Base-by-base conservation (phyloP, 805 yeast genomes). In the Spathaspora gorwiae region DNA sequence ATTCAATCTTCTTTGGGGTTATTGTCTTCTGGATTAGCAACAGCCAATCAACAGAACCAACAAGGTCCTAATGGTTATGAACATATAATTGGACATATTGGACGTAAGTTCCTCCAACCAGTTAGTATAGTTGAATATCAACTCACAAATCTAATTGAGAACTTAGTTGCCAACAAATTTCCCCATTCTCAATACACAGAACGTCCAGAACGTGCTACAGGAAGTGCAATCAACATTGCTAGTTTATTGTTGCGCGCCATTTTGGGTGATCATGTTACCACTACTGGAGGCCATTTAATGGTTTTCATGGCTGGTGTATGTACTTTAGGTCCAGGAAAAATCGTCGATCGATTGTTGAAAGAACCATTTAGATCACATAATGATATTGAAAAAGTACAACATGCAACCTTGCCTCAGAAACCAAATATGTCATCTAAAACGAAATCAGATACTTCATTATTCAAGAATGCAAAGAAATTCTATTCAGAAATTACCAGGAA, bases 301-400 rank as follows among this genome's bases (percentile, higher is more conserved):
- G 59, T 76, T 24, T 82, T 82, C 54, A 56, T 77, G 5, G 85
- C 81, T 27, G 88, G 88, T 1, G 81, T 84, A 6, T 78, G 84
- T 52, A 83, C 87, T 0, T 64, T 65, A 48, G 87, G 87, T 1
- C 84, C 85, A 2, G 89, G 88, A 2, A 56, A 65, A 34, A 77
- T 83, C 31, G 87, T 82, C 9, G 75, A 75, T 7, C 64, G 72
- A n/a, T 62, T 67, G 26, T 65, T 81, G 46, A 81, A 78, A 53
- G 84, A 80, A 46, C 83, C 87, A 6, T 66, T 83, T 38, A 73
- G 89, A 65, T 81, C 87, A 0, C 88, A 83, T 56, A 78, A 79
- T 55, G 84, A 81, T 56, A 74, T 83, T 35, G 62, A 66, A 26
- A 77, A 73, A 48, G 54, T 75, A 14, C 54, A 60, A 37, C 70